A percentile compares a stretch with the other conserved stretches of the same genome.
phyloP scores from a whole-genome alignment of 2,329 filamentous ascomycete genomes.

The Fusarium clavum region DNA sequence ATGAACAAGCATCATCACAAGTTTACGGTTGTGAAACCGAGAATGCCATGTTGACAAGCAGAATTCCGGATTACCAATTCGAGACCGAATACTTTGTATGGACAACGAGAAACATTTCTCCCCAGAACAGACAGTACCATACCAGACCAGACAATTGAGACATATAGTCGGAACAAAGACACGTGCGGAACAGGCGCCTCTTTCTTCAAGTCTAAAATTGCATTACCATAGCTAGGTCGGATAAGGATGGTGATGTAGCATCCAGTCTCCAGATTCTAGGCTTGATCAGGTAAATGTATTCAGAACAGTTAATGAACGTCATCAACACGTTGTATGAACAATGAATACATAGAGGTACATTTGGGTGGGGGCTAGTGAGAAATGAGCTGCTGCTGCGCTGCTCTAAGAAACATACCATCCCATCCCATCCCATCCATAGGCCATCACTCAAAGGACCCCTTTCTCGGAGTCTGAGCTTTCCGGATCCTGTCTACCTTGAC shows the following conservation, averaged over 20 bases:
- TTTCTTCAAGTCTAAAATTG: conserved; percentile 38
- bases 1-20: conserved; percentile 10
- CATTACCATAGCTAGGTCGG: conserved; percentile 8
- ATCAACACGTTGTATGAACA: conserved; percentile 5
- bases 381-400: conserved; percentile 38
- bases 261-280: conserved; percentile 21
- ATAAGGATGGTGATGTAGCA: conserved; percentile 10
- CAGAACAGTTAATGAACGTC: conserved; percentile 23
- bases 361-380: conserved; percentile 31
- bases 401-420: conserved; percentile 9
- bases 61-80: background rate
- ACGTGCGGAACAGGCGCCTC: conserved; percentile 1
- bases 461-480: conserved; percentile 23
- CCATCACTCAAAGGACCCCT: conserved; percentile 5
- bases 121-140: background rate
- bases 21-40: conserved; percentile 12
- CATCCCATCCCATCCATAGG: conserved; percentile 3
- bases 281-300: conserved; percentile 32
- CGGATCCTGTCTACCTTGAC: background rate
- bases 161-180: background rate
- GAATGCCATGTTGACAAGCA: background rate
- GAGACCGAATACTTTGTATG: background rate
- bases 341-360: conserved; percentile 20
- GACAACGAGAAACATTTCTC: background rate
- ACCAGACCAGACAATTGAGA: background rate